Conservation (phyloP, 2,329 filamentous ascomycete genomes). For the Arachnomyces sp. region DNA sequence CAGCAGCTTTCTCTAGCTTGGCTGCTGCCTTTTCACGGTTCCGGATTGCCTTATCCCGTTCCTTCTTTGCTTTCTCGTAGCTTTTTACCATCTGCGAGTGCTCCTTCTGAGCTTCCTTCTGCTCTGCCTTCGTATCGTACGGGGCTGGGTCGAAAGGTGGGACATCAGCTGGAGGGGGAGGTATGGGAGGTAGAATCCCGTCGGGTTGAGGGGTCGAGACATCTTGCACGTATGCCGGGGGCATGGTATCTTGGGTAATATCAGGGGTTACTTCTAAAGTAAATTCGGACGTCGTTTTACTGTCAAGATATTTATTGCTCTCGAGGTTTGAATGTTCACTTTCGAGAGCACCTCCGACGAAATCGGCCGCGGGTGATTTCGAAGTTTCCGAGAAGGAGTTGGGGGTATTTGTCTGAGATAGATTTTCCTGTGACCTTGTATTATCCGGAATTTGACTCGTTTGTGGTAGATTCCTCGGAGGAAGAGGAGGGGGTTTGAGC, state of each 20-base stretch:
- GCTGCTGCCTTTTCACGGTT: slow-evolving; percentile 18
- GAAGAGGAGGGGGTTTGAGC: slow-evolving; percentile 40
- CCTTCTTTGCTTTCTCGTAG: slow-evolving; percentile 59
- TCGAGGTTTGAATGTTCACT: no score
- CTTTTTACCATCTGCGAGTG: slow-evolving; percentile 53
- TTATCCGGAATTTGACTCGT: slow-evolving; percentile 1
- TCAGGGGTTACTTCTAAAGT: not conserved
- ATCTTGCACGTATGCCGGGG: no score
- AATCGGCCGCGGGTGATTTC: no score
- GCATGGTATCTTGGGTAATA: no score
- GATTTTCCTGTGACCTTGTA: not conserved
- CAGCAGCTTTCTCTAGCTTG: slow-evolving; percentile 15
- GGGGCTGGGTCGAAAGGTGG: slow-evolving; percentile 48
- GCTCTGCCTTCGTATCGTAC: slow-evolving; percentile 55
- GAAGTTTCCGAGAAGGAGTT: not conserved
- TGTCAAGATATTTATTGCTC: no score
- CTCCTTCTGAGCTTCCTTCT: slow-evolving; percentile 63
- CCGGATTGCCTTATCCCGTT: slow-evolving; percentile 53
- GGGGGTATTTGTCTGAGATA: not conserved
- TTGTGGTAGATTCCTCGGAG: slow-evolving; percentile 17
- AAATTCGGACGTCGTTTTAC: no score
- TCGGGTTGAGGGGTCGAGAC: no score
- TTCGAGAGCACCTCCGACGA: no score
- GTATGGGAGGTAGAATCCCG: slow-evolving; percentile 11
- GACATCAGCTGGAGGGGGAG: slow-evolving; percentile 47